phyloP scores from a whole-genome alignment of 257 asterid genomes.

The Jacaranda mimosifolia region DNA sequence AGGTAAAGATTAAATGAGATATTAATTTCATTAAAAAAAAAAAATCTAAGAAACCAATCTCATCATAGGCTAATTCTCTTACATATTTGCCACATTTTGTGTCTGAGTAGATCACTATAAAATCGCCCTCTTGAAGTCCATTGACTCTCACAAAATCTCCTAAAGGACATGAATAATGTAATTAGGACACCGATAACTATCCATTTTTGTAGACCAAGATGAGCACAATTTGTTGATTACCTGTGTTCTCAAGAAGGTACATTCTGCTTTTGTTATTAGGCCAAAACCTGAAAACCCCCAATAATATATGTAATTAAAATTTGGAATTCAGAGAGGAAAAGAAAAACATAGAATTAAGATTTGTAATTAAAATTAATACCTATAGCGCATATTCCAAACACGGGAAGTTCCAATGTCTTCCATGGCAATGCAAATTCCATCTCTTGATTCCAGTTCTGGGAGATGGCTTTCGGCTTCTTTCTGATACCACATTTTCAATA shows the following conservation, averaged over 20 bases:
- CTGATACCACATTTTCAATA: constrained; percentile 42
- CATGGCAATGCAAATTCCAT: constrained; percentile 87
- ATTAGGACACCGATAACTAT: background rate
- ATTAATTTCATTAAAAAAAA: background rate
- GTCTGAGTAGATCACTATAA: constrained; percentile 68
- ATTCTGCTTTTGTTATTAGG: constrained; percentile 93
- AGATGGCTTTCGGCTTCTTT: constrained; percentile 94
- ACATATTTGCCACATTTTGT: constrained; percentile 89
- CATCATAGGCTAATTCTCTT: constrained; percentile 29
- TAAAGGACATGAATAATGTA: constrained; percentile 14
- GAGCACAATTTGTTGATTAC: constrained; percentile 35
- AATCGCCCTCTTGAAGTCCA: constrained; percentile 79
- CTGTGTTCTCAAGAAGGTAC: constrained; percentile 95
- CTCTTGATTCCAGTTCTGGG: constrained; percentile 88
- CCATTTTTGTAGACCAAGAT: background rate
- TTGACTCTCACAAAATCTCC: constrained; percentile 72
- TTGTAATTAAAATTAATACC: too few species aligned
- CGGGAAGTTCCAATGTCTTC: constrained; percentile 92
- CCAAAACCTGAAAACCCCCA: constrained; percentile 61
- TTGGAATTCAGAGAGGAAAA: background rate
- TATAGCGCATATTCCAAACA: constrained; percentile 86
- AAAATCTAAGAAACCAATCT: background rate
- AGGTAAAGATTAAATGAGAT: too few species aligned
- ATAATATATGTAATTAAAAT: background rate
- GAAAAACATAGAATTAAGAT: background rate